Percentiles rank a stretch among this genome's conserved stretches.
These are phyloP conservation scores for Diaporthe ampelina DNA, from an alignment of 2,329 filamentous ascomycete genomes.

Conservation along the genomic window DNA sequence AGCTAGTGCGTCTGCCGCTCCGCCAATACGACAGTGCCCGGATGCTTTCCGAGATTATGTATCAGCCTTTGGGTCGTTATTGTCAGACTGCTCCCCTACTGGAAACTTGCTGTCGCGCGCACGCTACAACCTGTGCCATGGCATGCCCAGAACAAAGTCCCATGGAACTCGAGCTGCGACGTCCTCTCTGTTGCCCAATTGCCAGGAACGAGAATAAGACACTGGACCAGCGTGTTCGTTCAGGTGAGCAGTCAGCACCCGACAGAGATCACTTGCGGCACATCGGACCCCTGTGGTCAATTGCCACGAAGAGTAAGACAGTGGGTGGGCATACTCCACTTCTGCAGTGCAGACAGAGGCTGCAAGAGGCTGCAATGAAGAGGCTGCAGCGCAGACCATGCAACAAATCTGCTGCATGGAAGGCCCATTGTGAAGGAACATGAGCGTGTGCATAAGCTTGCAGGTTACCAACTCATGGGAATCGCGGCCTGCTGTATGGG, in stretches of 20 bases:
- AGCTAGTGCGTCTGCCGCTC: slow-evolving; percentile 26
- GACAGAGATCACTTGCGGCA: not conserved
- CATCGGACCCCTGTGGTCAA: not conserved
- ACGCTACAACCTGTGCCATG: not conserved
- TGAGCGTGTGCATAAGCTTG: slow-evolving; percentile 31
- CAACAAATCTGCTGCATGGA: slow-evolving; percentile 17
- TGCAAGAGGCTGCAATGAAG: slow-evolving; percentile 17
- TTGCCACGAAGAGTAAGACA: not conserved
- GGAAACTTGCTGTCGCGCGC: not conserved
- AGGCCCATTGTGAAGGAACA: not conserved
- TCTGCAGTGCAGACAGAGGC: not conserved
- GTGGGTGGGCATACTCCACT: not conserved
- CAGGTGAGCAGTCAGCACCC: slow-evolving; percentile 20
- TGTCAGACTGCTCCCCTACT: slow-evolving; percentile 11
- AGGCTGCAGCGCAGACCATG: slow-evolving; percentile 27
- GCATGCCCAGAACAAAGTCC: not conserved
- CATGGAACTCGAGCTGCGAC: not conserved
- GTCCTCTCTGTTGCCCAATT: not conserved
- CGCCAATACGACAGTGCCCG: slow-evolving; percentile 26
- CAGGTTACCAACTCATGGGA: slow-evolving; percentile 12
- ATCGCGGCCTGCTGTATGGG: not conserved
- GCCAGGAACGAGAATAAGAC: not conserved
- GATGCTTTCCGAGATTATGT: slow-evolving; percentile 26
- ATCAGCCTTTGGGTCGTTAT: not conserved
- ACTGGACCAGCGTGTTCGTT: not conserved